Conservation (phyloP, 1,284 basidiomycete species). For the Ustilago crameri region DNA sequence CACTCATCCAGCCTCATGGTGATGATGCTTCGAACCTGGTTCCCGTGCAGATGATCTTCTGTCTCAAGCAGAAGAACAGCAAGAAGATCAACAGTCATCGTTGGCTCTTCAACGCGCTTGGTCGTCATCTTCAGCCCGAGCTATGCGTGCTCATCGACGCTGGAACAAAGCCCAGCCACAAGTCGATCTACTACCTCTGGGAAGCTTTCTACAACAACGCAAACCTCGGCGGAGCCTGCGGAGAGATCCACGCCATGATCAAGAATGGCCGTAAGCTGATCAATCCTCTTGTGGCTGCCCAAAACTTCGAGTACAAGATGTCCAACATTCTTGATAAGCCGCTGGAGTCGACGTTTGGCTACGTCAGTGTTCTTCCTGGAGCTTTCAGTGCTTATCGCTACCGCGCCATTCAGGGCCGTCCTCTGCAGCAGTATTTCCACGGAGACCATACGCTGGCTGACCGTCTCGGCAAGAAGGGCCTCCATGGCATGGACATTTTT, state of each 20-base stretch:
- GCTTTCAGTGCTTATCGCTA: constrained; percentile 95
- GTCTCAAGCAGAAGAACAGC: constrained; percentile 94
- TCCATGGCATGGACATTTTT: constrained; percentile 98
- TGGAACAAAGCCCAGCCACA: constrained; percentile 66
- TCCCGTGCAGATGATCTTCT: constrained; percentile 94
- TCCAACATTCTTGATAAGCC: constrained; percentile 82
- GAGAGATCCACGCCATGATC: constrained; percentile 68
- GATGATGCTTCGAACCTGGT: constrained; percentile 83
- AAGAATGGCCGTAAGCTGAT: constrained; percentile 64
- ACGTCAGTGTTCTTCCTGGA: constrained; percentile 88
- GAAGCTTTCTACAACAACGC: constrained; percentile 67
- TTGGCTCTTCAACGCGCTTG: constrained; percentile 98
- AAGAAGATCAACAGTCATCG: constrained; percentile 75
- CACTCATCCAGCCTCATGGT: constrained; percentile 86
- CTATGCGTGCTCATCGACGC: constrained; percentile 66
- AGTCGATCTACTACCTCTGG: constrained; percentile 66
- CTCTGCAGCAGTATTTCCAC: constrained; percentile 97
- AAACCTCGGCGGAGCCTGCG: constrained; percentile 66
- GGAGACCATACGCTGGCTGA: constrained; percentile 87
- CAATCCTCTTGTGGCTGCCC: constrained; percentile 75
- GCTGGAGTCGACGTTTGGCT: constrained; percentile 92
- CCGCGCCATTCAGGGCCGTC: constrained; percentile 88
- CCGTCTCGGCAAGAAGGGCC: constrained; percentile 89
- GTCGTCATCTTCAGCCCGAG: constrained; percentile 73
- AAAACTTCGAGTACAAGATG: constrained; percentile 98